Evolutionary conservation across 2,329 filamentous ascomycete species (phyloP).

Genomic region (Calonectria pauciramosa): DNA sequence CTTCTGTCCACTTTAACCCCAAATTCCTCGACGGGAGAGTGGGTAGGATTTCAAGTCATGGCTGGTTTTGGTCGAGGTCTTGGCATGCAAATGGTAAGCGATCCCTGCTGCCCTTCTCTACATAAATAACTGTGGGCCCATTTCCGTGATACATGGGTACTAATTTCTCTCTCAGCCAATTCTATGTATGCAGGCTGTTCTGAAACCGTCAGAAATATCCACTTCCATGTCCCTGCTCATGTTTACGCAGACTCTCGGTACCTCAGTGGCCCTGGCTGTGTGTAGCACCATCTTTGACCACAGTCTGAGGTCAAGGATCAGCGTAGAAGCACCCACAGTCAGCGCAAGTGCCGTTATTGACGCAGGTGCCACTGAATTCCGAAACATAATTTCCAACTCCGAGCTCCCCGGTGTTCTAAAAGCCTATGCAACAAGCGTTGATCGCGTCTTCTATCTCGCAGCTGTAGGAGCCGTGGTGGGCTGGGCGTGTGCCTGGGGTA

Average conservation of each 20-base stretch:
- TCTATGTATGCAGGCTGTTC: not conserved
- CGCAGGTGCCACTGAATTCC: slow-evolving; percentile 3
- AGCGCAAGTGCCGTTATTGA: not conserved
- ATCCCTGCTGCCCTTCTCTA: no score
- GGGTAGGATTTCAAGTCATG: not conserved
- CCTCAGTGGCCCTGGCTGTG: not conserved
- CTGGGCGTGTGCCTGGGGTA: not conserved
- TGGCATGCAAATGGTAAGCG: slow-evolving; percentile 5
- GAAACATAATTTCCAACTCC: not conserved
- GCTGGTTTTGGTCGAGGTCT: not conserved
- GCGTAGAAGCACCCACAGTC: not conserved
- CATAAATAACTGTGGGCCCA: not conserved
- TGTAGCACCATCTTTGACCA: slow-evolving; percentile 5
- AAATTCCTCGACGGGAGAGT: not conserved
- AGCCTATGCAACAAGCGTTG: slow-evolving; percentile 5
- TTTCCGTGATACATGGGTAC: not conserved
- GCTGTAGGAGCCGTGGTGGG: not conserved
- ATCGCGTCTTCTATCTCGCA: not conserved
- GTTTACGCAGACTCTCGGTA: not conserved
- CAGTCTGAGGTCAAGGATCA: not conserved
- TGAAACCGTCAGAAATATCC: not conserved
- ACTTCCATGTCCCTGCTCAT: slow-evolving; percentile 7
- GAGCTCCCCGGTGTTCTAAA: not conserved
- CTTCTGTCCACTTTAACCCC: not conserved
- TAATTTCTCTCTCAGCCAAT: not conserved